These are phyloP conservation scores for Sicyos baderoa DNA, from an alignment of 306 rosid species.

Conservation along the genomic window DNA sequence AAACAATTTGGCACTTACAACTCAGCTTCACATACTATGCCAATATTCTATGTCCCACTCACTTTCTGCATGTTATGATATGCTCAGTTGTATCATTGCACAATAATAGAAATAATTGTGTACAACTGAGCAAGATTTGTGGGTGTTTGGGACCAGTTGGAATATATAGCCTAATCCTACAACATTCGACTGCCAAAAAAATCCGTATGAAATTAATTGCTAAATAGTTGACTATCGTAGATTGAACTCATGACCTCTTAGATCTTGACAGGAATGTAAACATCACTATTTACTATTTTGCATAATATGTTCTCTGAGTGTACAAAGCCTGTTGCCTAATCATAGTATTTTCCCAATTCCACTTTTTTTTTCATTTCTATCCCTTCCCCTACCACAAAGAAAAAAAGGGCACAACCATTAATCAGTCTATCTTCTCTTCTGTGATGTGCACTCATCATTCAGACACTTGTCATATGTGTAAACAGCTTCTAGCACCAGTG, in stretches of 20 bases:
- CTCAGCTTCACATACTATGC: slow-evolving; percentile 3
- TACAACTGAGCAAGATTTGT: too few species aligned
- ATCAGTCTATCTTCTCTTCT: neutral
- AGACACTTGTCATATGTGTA: neutral
- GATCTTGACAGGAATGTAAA: too few species aligned
- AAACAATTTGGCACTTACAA: slow-evolving; percentile 16
- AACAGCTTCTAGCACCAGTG: slow-evolving; percentile 2
- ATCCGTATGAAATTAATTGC: too few species aligned
- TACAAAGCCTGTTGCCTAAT: neutral
- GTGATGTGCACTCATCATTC: neutral
- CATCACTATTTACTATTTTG: neutral
- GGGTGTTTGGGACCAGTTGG: too few species aligned
- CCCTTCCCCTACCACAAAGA: neutral
- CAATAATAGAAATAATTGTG: slow-evolving; percentile 5
- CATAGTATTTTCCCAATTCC: slow-evolving; percentile 5
- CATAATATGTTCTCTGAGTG: neutral
- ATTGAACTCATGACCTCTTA: too few species aligned
- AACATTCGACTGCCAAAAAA: too few species aligned
- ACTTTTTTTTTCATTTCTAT: neutral
- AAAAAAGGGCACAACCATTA: neutral
- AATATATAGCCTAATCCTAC: too few species aligned
- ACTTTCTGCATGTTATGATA: slow-evolving; percentile 1
- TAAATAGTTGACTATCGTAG: too few species aligned
- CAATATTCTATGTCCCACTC: slow-evolving; percentile 13
- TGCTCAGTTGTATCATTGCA: neutral